Evolutionary conservation across 306 rosid genomes (phyloP), one percentile per base, ranked within the genome.

Genomic region (Oemleria cerasiformis): DNA sequence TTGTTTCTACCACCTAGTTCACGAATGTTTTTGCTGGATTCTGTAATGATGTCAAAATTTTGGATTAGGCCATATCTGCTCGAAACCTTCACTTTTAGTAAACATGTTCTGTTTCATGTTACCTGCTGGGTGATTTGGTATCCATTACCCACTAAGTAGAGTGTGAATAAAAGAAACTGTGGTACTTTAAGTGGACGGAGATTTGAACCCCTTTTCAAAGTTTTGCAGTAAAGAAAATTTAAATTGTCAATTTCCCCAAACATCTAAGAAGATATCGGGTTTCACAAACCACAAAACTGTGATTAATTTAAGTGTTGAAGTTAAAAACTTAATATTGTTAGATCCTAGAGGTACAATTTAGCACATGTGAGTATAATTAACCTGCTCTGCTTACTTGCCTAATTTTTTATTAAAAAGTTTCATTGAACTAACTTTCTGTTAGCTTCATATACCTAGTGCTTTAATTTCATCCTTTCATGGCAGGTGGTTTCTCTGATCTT

Each of bases 401-500:
- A 30, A 55, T 58, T 30, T 34, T 58, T 34, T 59, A 30, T 25
- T 34, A 8, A 42, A 3, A 59, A 59, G 42, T 34, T 36, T 59
- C 25, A 34, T 58, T 58, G 42, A 58, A 34, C 64, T 30, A 59
- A 15, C 16, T 14, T 40, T 50, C 45, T 2, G 43, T 63, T 48
- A 48, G 69, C 59, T 17, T 19, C 16, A 54, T 41, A 13, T 38
- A 51, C 72, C 30, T 13, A 30, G 19, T 7, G 2, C 19, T 44
- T 38, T 63, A 21, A 48, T 60, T 56, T 67, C 72, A 68, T 71
- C 62, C 34, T 77, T 63, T 68, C 70, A 71, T 45, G 68, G 64
- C 96, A 94, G 99, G 78, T 81, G 75, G 55, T 77, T 72, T 86
- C 92, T 30, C 75, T 89, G 82, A 68, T 83, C 66, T 39, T 85